Conservation (phyloP, 2,329 filamentous ascomycete species). For the Phialophora chinensis region DNA sequence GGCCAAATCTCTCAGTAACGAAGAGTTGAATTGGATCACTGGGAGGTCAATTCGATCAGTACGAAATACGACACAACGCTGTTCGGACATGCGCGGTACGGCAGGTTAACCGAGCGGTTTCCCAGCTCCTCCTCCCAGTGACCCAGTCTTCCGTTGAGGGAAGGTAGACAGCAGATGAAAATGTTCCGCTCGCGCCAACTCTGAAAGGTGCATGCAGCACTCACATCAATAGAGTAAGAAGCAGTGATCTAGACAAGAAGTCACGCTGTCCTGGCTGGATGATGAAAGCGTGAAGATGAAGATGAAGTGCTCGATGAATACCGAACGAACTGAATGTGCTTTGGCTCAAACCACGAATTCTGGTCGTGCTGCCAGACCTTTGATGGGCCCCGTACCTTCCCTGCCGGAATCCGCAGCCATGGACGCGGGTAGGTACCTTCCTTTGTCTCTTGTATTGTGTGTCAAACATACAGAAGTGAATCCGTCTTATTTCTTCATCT, state of each 20-base stretch:
- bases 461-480: neutral
- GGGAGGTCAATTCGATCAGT: neutral
- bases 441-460: constrained; percentile 3
- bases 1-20: neutral
- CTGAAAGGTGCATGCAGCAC: neutral
- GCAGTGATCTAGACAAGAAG: neutral
- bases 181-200: neutral
- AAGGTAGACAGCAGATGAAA: neutral
- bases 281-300: neutral
- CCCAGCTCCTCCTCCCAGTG: neutral
- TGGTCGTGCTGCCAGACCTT: constrained; percentile 3
- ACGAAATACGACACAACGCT: neutral
- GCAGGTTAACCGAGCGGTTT: constrained; percentile 8
- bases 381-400: neutral
- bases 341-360: neutral
- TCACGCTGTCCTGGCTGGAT: neutral
- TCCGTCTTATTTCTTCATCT: neutral
- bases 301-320: neutral
- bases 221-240: neutral
- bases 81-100: neutral
- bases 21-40: neutral
- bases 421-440: constrained; percentile 5
- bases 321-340: neutral
- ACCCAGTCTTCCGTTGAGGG: neutral
- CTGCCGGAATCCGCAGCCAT: neutral